Evolutionary conservation across 495 filamentous ascomycete genomes (phyloP), one percentile per base, ranked within the genome.

Genomic region (Penicillium bialowiezense): DNA sequence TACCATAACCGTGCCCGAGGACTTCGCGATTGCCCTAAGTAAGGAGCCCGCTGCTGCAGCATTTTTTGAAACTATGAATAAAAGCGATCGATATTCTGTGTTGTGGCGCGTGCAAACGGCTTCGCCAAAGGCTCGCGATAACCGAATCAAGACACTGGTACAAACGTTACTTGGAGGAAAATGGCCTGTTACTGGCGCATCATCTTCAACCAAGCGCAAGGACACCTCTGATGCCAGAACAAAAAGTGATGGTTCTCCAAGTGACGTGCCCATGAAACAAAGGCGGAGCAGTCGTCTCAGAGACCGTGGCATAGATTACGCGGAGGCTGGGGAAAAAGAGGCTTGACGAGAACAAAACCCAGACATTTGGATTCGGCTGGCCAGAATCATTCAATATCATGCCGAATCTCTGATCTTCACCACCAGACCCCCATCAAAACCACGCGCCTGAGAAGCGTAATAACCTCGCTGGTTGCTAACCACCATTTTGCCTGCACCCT

Each of bases 1-100:
- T 10, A 64, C 47, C 8, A 74, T 77, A 9, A 52, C 54, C 20
- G 67, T 79, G 6, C 75, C 78, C 3, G 61, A 58, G 1, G 78
- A 78, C 50, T 68, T 81, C 14, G 50, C 51, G 42, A 39, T 35
- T 5, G 68, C 63, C 13, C 40, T 81, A 48, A 52, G 34, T 0
- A 34, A 17, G 9, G 61, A 63, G 24, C 56, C 55, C 8, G 48
- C 33, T 21, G 77, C 76, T 5, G 47, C 32, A 44, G 29, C 17
- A 1, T 67, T 70, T 26, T 79, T 75, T 36, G 67, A 72, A 24
- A 41, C 48, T 17, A 41, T 79, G 51, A 70, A 62, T 39, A 71
- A 65, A 60, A 58, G 63, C 6, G 63, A 72, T 44, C 52, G 75
- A 4, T 79, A 76, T 50, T 31, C 62, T 10, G 70, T 76, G 44